Evolutionary conservation across 768 basidiomycete species (phyloP).

Genomic region (Sarcodon sp.): DNA sequence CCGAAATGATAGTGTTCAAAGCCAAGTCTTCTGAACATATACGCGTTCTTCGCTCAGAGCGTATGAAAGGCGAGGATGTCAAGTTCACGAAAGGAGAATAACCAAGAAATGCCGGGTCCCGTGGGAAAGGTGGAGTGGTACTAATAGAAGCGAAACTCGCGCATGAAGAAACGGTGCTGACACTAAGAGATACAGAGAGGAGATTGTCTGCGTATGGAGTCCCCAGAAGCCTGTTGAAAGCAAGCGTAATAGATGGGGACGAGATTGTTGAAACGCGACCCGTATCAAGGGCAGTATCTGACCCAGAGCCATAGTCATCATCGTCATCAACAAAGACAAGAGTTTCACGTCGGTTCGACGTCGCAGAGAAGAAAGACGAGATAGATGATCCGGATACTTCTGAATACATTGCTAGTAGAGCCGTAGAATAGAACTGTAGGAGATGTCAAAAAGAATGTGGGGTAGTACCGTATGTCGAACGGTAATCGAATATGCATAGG

Average conservation of each 20-base stretch:
- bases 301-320: not conserved
- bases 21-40: not conserved
- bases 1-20: not conserved
- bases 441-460: no score
- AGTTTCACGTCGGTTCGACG: not conserved
- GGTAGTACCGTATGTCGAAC: no score
- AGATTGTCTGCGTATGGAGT: not conserved
- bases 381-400: not conserved
- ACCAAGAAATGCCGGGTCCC: not conserved
- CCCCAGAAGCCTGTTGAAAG: not conserved
- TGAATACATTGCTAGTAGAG: no score
- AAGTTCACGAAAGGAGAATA: not conserved
- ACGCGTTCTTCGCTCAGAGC: not conserved
- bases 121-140: not conserved
- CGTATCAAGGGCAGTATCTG: not conserved
- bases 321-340: not conserved
- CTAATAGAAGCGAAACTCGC: not conserved
- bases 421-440: no score
- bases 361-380: not conserved
- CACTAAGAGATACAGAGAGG: not conserved
- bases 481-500: no score
- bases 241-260: not conserved
- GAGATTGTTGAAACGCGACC: not conserved
- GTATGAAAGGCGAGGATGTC: not conserved
- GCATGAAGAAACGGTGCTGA: not conserved